Base-by-base conservation (phyloP, 2,329 filamentous ascomycete species). In the Claviceps pazoutovae region DNA sequence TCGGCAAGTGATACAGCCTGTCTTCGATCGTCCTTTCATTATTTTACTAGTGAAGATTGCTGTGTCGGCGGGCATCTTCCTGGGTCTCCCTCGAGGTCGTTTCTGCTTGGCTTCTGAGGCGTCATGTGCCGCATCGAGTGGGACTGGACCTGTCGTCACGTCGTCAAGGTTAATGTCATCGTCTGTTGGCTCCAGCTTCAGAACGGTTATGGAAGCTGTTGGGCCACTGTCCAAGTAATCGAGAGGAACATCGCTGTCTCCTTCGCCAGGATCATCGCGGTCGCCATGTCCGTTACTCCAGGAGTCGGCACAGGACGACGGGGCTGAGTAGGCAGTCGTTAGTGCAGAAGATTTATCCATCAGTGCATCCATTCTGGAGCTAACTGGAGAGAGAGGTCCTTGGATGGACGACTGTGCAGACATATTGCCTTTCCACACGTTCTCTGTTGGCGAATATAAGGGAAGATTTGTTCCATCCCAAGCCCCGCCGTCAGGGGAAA, bases 1-100 rank as follows among this genome's bases (percentile, higher is more conserved):
- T 52, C 81, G 74, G 59, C 81, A 84, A 11, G 81, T 84, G 50
- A 83, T 78, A 57, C 79, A 84, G 2, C 82, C 82, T 1, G 81
- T 84, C 67, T 84, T 84, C 50, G 81, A 83, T 49, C 82, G 72
- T 19, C 86, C 87, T 64, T 94, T 94, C 53, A 86, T 82, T 49
- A 86, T 70, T 63, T 93, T 94, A 61, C 76, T 79, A 48, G 80
- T 68, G 17, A 73, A 68, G 16, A 71, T 62, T 38, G 77, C 74
- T 1, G 80, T 76, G 7, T 75, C 75, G 17, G 85, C 70, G 41
- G 87, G 85, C 59, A 89, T 82, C 70, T 95, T 95, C 66, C 88
- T 78, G 49, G 89, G 89, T 51, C 89, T 78, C 37, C 89, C 89
- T 61, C 89, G 79, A 59, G 83, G 83, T 60, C 84, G 74, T 68